Evolutionary conservation across 139 green algal genomes (phyloP).

Genomic region (Chlamydomonas sp.): DNA sequence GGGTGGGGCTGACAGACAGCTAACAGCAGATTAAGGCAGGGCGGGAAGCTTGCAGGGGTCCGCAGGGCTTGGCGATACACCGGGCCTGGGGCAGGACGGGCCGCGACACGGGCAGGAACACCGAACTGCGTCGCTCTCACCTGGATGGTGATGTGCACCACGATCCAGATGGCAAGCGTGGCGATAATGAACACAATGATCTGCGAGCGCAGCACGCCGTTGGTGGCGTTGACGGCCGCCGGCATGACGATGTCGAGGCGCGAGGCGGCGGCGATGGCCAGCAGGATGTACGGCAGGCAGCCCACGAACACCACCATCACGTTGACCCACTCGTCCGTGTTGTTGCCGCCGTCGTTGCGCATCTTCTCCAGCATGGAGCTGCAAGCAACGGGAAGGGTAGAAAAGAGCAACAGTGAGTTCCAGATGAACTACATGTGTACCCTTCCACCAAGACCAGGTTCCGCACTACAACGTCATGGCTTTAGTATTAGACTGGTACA

Average conservation of each 20-base stretch:
- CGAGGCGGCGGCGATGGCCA: slow-evolving; percentile 34
- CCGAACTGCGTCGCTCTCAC: not conserved
- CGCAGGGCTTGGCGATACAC: too few species aligned
- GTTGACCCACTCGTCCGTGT: slow-evolving; percentile 63
- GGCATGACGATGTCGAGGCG: slow-evolving; percentile 45
- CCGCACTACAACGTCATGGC: not conserved
- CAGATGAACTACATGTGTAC: not conserved
- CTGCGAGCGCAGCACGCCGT: slow-evolving; percentile 27
- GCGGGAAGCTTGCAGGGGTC: too few species aligned
- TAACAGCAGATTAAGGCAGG: not conserved
- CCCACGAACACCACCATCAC: slow-evolving; percentile 5
- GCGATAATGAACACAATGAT: slow-evolving; percentile 52
- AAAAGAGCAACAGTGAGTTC: not conserved
- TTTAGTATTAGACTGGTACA: too few species aligned
- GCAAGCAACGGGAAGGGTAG: not conserved
- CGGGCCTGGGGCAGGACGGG: too few species aligned
- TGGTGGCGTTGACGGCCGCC: not conserved
- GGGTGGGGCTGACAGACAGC: not conserved
- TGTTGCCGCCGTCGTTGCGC: slow-evolving; percentile 60
- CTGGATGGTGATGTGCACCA: slow-evolving; percentile 34
- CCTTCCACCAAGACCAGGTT: not conserved
- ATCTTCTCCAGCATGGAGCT: slow-evolving; percentile 55
- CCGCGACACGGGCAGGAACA: too few species aligned
- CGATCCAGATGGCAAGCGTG: slow-evolving; percentile 34
- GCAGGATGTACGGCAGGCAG: slow-evolving; percentile 42